Percentiles rank a stretch among this genome's conserved stretches.
These are phyloP conservation scores for Candida manassasensis DNA, from an alignment of 805 yeast genomes.

Conservation along the genomic window DNA sequence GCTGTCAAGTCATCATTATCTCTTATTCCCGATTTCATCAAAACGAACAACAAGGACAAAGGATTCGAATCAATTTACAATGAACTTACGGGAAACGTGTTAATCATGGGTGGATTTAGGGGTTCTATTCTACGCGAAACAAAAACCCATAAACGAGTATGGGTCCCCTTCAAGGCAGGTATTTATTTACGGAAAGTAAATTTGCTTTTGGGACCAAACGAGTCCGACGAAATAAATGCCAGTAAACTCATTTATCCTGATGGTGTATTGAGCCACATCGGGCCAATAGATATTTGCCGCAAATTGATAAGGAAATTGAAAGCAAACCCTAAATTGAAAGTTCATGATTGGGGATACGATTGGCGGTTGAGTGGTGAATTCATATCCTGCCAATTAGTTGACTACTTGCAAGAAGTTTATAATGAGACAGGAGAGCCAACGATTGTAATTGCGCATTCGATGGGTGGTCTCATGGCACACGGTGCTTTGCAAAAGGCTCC, in stretches of 20 bases:
- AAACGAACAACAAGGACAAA: slow-evolving; percentile 14
- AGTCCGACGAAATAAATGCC: slow-evolving; percentile 61
- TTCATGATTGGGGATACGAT: slow-evolving; percentile 84
- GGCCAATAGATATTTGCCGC: slow-evolving; percentile 78
- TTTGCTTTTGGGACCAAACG: slow-evolving; percentile 66
- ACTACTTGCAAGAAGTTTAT: slow-evolving; percentile 44
- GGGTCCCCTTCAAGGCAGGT: slow-evolving; percentile 89
- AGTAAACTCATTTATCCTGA: slow-evolving; percentile 57
- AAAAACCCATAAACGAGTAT: slow-evolving; percentile 58
- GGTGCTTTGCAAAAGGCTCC: slow-evolving; percentile 70
- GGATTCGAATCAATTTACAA: slow-evolving; percentile 47
- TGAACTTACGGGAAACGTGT: slow-evolving; percentile 69
- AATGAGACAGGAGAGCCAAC: slow-evolving; percentile 52
- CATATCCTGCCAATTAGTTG: slow-evolving; percentile 46
- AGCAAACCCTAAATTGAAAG: slow-evolving; percentile 53
- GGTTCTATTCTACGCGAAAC: slow-evolving; percentile 73
- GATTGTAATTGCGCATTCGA: slow-evolving; percentile 79
- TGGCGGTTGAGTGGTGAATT: slow-evolving; percentile 77
- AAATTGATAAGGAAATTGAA: slow-evolving; percentile 51
- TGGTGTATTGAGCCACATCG: slow-evolving; percentile 75
- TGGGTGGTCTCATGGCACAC: slow-evolving; percentile 90
- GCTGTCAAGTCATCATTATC: slow-evolving; percentile 60
- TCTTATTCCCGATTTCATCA: slow-evolving; percentile 31
- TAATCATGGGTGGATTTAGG: slow-evolving; percentile 83
- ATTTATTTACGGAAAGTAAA: slow-evolving; percentile 66